Evolutionary conservation across 2,329 filamentous ascomycete genomes (phyloP), one percentile per base, ranked within the genome.

Genomic region (Talaromyces amestolkiae): DNA sequence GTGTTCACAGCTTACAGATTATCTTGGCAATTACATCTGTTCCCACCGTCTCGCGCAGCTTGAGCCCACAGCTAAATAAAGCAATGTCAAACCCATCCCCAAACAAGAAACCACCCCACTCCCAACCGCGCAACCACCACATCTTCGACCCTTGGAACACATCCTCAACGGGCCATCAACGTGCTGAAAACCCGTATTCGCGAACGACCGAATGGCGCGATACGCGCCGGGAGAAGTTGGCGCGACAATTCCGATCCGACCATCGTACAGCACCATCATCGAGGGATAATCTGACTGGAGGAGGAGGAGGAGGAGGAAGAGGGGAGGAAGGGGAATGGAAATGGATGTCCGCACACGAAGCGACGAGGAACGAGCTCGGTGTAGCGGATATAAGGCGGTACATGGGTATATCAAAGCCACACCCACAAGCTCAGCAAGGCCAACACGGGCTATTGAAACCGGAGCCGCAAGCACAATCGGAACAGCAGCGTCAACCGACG

Each of bases 91-190:
- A 39, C 33, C 35, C 49, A 45, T 1, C n/a, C 11, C 15, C 15
- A 45, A 7, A 63, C 58, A 27, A 43, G 24, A 24, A 49, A 58
- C 5, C 58, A 11, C n/a, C 10, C 35, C 35, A 37, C 27, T 8
- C 31, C 9, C 58, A 47, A 53, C 61, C 43, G 0, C 47, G 58
- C 4, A 67, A 67, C 31, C 49, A 63, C 3, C 61, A 49, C 15
- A 66, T 72, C 69, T 80, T 80, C 67, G 80, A 81, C 58, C 73
- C 76, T 41, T 81, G 78, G 75, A 92, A 92, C 78, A 89, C 88
- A 15, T 86, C 87, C 13, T 87, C 89, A 6, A 89, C 89, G 0
- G 91, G 91, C 54, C 92, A 97, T 75, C 93, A 96, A 77, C 85
- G 87, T 47, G 87, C 91, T 49, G 90, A 94, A 66, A 88, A 87